Conservation (phyloP, 164 flowering plant genomes). For the Saururus chinensis region DNA sequence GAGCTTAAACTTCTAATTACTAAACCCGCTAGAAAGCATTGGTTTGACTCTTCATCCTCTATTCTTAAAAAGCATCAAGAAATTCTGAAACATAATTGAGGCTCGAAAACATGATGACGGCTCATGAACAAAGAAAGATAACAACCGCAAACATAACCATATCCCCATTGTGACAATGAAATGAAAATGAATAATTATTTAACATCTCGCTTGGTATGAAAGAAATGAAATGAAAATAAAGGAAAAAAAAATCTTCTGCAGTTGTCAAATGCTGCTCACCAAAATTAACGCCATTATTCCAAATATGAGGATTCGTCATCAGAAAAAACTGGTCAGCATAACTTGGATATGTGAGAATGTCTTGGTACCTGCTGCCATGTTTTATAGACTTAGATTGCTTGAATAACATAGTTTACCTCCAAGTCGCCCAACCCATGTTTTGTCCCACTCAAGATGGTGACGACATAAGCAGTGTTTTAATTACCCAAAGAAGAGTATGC, state of each 20-base stretch:
- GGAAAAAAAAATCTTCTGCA: background rate
- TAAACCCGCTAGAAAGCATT: conserved; percentile 15
- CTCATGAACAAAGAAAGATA: background rate
- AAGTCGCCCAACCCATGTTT: too few species aligned
- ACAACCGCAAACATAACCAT: background rate
- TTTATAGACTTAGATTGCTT: too few species aligned
- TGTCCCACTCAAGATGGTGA: too few species aligned
- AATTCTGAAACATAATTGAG: background rate
- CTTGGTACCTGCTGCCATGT: conserved; percentile 11
- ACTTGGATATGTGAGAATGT: conserved; percentile 16
- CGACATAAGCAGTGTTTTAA: too few species aligned
- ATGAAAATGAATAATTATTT: too few species aligned
- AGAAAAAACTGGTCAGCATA: conserved; percentile 16
- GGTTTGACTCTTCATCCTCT: conserved; percentile 16
- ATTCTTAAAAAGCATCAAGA: background rate
- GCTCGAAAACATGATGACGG: too few species aligned
- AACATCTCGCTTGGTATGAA: too few species aligned
- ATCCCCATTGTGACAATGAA: too few species aligned
- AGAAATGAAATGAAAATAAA: too few species aligned
- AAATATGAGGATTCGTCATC: conserved; percentile 20
- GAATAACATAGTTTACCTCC: too few species aligned
- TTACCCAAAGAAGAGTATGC: too few species aligned
- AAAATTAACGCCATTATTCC: conserved; percentile 14
- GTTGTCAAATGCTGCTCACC: background rate
- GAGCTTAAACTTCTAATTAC: conserved; percentile 14